Evolutionary conservation across 1,139 yeast species (phyloP).

Genomic region (Taiozyma onychis): DNA sequence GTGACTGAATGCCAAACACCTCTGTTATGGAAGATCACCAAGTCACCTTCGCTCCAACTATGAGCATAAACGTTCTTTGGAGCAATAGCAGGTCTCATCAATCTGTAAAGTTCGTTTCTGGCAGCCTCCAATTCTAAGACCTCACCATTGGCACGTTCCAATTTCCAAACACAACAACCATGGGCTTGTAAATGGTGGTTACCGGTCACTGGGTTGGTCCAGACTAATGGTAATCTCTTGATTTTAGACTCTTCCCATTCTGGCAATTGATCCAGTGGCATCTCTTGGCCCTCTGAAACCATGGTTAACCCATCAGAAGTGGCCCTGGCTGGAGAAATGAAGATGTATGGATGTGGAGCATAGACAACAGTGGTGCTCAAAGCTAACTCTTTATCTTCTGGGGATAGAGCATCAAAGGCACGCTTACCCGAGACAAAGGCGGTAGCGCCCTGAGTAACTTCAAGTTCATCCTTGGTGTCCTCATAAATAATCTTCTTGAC

Average conservation of each 20-base stretch:
- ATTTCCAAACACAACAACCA: conserved; percentile 73
- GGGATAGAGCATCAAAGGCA: conserved; percentile 61
- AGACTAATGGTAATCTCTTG: conserved; percentile 74
- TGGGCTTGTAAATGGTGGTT: conserved; percentile 80
- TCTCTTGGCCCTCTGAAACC: conserved; percentile 74
- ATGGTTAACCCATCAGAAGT: conserved; percentile 82
- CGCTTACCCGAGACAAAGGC: conserved; percentile 78
- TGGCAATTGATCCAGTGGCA: conserved; percentile 61
- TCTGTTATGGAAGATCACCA: conserved; percentile 78
- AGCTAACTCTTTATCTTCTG: conserved; percentile 68
- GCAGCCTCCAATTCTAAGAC: conserved; percentile 62
- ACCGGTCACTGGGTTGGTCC: conserved; percentile 89
- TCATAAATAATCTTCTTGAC: conserved; percentile 55
- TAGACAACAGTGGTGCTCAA: conserved; percentile 72
- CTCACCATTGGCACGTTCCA: conserved; percentile 47
- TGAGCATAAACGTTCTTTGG: conserved; percentile 74
- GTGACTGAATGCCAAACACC: conserved; percentile 91
- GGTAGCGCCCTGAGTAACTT: conserved; percentile 78
- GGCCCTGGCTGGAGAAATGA: conserved; percentile 73
- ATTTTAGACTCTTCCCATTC: conserved; percentile 75
- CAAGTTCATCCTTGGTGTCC: conserved; percentile 57
- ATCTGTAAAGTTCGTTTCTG: conserved; percentile 57
- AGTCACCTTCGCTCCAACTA: conserved; percentile 76
- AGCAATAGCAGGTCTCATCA: conserved; percentile 83
- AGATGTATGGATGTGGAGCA: conserved; percentile 90